Evolutionary conservation across 495 filamentous ascomycete species (phyloP).

Genomic region (Parathielavia hyrcaniae): DNA sequence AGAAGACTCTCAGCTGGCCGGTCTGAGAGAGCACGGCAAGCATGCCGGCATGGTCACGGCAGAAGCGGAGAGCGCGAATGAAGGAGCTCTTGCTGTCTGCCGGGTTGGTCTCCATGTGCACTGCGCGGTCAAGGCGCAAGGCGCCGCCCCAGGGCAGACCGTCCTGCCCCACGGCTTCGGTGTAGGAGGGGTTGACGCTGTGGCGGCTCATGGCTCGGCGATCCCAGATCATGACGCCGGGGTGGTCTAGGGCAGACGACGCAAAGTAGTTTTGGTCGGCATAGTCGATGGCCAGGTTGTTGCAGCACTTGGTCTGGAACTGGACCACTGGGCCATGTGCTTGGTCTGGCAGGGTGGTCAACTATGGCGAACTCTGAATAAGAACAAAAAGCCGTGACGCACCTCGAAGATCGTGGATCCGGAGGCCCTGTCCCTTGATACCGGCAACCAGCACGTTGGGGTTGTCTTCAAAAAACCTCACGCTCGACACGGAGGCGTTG

Average conservation of each 20-base stretch:
- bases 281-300: slow-evolving; percentile 85
- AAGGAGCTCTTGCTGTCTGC: slow-evolving; percentile 44
- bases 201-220: slow-evolving; percentile 57
- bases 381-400: slow-evolving; percentile 5
- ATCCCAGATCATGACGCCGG: slow-evolving; percentile 85
- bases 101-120: slow-evolving; percentile 45
- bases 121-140: slow-evolving; percentile 60
- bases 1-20: slow-evolving; percentile 69
- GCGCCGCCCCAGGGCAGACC: slow-evolving; percentile 52
- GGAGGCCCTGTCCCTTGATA: slow-evolving; percentile 75
- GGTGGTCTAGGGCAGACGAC: slow-evolving; percentile 63
- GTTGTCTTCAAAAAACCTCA: slow-evolving; percentile 83
- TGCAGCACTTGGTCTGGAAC: slow-evolving; percentile 76
- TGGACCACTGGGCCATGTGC: slow-evolving; percentile 41
- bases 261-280: slow-evolving; percentile 91
- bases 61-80: slow-evolving; percentile 78
- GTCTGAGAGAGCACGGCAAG: slow-evolving; percentile 71
- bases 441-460: slow-evolving; percentile 77
- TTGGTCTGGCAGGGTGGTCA: slow-evolving; percentile 18
- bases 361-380: neutral
- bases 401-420: slow-evolving; percentile 91
- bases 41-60: slow-evolving; percentile 62
- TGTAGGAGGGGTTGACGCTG: slow-evolving; percentile 40
- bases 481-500: slow-evolving; percentile 80
- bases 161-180: slow-evolving; percentile 44